Percentiles rank a stretch among this genome's conserved stretches.
Conservation (phyloP, 1,284 basidiomycete genomes). For the Ustilago sp. region DNA sequence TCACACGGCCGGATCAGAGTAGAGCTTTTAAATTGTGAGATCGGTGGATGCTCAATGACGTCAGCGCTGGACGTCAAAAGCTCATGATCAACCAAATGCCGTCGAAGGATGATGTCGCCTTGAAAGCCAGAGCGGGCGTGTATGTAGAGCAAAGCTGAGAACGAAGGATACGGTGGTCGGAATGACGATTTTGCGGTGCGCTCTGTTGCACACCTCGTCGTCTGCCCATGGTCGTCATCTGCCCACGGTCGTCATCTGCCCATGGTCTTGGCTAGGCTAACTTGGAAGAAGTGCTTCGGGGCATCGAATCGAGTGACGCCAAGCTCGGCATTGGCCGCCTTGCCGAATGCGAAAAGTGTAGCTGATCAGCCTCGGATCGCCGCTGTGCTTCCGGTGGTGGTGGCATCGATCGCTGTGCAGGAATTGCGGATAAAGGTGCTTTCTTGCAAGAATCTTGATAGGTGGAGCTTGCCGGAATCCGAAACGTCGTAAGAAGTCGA, state of each 20-base stretch:
- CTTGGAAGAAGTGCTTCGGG: neutral
- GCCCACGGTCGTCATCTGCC: too few species aligned
- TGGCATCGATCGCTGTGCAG: too few species aligned
- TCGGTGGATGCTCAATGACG: constrained; percentile 1
- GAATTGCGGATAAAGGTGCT: too few species aligned
- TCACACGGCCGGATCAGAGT: neutral
- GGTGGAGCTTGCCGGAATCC: too few species aligned
- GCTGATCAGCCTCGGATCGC: neutral
- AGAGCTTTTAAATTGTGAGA: neutral
- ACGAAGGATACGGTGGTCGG: neutral
- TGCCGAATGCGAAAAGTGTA: neutral
- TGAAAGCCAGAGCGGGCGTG: neutral
- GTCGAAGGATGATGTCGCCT: neutral
- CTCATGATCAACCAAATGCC: neutral
- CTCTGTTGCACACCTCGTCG: too few species aligned
- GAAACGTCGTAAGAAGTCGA: too few species aligned
- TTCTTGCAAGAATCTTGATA: too few species aligned
- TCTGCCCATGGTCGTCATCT: too few species aligned
- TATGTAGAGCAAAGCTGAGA: neutral
- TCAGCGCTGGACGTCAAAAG: neutral
- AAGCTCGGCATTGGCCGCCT: neutral
- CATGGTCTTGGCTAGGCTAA: neutral
- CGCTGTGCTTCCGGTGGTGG: too few species aligned
- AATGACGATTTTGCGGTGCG: neutral
- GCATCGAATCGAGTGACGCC: neutral